Conservation (phyloP, 2,329 filamentous ascomycete species). For the Colletotrichum trifolii region DNA sequence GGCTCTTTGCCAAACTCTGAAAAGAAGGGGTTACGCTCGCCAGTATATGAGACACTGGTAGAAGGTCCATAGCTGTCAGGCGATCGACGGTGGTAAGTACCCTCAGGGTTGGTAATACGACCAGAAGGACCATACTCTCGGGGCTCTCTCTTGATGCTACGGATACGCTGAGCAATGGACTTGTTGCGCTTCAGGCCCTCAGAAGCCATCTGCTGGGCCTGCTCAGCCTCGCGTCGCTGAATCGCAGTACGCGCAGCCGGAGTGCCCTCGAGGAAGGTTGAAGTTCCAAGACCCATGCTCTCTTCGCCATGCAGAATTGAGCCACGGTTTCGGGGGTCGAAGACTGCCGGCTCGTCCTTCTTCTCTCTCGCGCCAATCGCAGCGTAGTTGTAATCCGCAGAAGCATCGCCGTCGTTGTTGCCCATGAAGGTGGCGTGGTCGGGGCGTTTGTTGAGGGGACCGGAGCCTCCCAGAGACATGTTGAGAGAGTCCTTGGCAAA, state of each 20-base stretch:
- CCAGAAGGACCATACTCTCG: conserved; percentile 69
- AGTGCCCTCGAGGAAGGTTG: conserved; percentile 94
- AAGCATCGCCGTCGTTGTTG: conserved; percentile 81
- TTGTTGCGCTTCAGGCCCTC: conserved; percentile 87
- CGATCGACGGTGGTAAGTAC: conserved; percentile 54
- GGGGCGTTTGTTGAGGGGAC: conserved; percentile 82
- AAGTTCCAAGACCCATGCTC: conserved; percentile 86
- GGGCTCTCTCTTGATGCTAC: conserved; percentile 80
- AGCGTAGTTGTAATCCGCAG: conserved; percentile 76
- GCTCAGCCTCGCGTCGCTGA: conserved; percentile 77
- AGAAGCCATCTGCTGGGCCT: conserved; percentile 65
- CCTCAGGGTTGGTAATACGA: conserved; percentile 68
- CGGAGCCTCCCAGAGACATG: conserved; percentile 88
- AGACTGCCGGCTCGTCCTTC: conserved; percentile 59
- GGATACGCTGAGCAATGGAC: conserved; percentile 91
- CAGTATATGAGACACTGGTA: conserved; percentile 47
- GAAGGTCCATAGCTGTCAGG: conserved; percentile 50
- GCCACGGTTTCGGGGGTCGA: conserved; percentile 75
- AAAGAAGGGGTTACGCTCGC: conserved; percentile 82
- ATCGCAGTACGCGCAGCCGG: conserved; percentile 86
- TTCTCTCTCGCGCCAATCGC: conserved; percentile 8
- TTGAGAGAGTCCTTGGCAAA: conserved; percentile 94
- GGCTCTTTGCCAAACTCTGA: conserved; percentile 75
- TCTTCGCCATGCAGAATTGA: conserved; percentile 87
- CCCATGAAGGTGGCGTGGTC: conserved; percentile 93